phyloP scores from a whole-genome alignment of 1,139 yeast species.

The Pneumocystis wakefieldiae region DNA sequence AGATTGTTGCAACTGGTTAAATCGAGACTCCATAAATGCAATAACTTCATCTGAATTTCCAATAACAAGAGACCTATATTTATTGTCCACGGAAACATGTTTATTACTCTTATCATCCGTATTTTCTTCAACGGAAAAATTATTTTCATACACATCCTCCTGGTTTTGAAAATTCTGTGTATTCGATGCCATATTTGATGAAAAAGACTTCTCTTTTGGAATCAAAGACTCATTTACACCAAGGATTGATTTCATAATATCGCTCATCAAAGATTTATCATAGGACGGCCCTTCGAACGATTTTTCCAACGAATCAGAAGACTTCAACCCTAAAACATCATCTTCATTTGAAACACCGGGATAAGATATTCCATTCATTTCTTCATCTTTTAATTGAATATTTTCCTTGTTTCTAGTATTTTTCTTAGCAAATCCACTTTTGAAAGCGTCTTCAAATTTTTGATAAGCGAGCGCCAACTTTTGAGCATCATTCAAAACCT shows the following conservation, averaged over 20 bases:
- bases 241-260: neutral
- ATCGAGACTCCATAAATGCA: slow-evolving; percentile 12
- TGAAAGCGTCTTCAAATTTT: neutral
- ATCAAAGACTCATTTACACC: neutral
- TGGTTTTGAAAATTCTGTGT: too few relatives aligned
- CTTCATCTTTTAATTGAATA: neutral
- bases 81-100: neutral
- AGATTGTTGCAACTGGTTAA: slow-evolving; percentile 32
- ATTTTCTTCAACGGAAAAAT: too few relatives aligned
- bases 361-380: neutral
- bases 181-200: neutral
- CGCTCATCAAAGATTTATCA: neutral
- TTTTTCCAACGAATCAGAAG: neutral
- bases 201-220: neutral
- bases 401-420: neutral
- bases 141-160: too few relatives aligned
- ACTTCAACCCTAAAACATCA: neutral
- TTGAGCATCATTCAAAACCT: slow-evolving; percentile 8
- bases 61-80: slow-evolving; percentile 11
- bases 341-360: neutral
- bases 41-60: slow-evolving; percentile 11
- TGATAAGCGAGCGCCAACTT: slow-evolving; percentile 2
- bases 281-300: neutral
- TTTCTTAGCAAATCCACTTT: neutral
- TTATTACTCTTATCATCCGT: slow-evolving; percentile 6